Percentiles rank a stretch among this genome's conserved stretches.
These are phyloP conservation scores for Calonectria montana DNA, from an alignment of 2,329 filamentous ascomycete species.

Conservation along the genomic window DNA sequence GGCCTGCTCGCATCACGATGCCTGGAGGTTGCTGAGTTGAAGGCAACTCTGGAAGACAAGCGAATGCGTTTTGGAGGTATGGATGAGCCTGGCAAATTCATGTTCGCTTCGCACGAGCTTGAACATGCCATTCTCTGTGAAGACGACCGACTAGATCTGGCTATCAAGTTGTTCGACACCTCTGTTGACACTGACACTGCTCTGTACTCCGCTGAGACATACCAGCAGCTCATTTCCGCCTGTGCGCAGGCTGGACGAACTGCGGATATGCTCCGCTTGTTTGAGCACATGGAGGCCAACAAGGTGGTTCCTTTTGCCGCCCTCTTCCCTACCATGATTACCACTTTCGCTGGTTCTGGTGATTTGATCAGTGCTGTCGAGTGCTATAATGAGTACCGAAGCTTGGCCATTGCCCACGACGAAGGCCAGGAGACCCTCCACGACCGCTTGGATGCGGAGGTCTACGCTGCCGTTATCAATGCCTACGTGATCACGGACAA, in stretches of 20 bases:
- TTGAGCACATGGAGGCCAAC: constrained; percentile 88
- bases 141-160: constrained; percentile 87
- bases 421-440: constrained; percentile 75
- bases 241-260: constrained; percentile 86
- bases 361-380: constrained; percentile 91
- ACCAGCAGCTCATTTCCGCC: constrained; percentile 85
- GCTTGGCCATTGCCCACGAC: constrained; percentile 86
- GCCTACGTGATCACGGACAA: constrained; percentile 88
- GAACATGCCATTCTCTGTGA: constrained; percentile 88
- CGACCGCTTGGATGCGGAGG: constrained; percentile 80
- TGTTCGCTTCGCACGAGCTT: constrained; percentile 88
- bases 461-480: constrained; percentile 92
- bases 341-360: constrained; percentile 85
- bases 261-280: constrained; percentile 90
- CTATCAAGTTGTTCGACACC: constrained; percentile 85
- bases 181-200: constrained; percentile 73
- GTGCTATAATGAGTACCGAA: constrained; percentile 95
- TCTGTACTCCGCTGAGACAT: constrained; percentile 83
- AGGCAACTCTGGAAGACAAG: constrained; percentile 81
- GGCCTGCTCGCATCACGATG: constrained; percentile 84
- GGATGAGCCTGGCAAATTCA: constrained; percentile 85
- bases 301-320: constrained; percentile 80
- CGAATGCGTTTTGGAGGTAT: constrained; percentile 86
- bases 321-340: constrained; percentile 93
- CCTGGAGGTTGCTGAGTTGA: constrained; percentile 79